Base-by-base conservation (phyloP, 768 basidiomycete genomes). In the Pisolithus marmoratus region DNA sequence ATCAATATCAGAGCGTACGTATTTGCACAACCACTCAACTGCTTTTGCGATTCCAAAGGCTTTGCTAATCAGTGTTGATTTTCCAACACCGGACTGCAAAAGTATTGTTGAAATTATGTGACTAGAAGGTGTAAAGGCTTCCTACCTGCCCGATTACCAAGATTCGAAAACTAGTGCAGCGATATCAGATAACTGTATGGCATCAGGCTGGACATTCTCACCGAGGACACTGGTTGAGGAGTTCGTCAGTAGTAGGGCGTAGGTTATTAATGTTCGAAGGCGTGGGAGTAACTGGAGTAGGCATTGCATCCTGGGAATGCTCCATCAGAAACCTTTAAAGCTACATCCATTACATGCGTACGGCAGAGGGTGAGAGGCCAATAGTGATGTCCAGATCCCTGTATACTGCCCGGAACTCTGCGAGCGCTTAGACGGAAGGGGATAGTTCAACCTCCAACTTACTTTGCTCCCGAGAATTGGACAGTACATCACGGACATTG, bases 131-230 rank as follows among this genome's bases (percentile, higher is more conserved):
- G 38, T 7, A 8, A 27, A 17, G 19, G n/a, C 15, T 4, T 11
- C 24, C 2, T 54, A 54, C 53, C 42, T 54, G 44, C 26, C 53
- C 53, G 31, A 50, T 46, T 4, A 50, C 48, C 6, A 54, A 12
- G 22, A 54, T 37, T 20, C 53, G 53, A 26, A 54, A 54, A 17
- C 53, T 54, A 31, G 17, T 3, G 24, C 8, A 40, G 8, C 5
- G 37, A 38, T 17, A 15, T 8, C 3, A 44, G 20, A 43, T 15
- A 26, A 1, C 26, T 23, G 42, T 24, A 14, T 2, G 4, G 4
- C 14, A 6, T 8, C 2, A 23, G 22, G 14, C 23, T 2, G 4
- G 24, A n/a, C 36, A 17, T n/a, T 37, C 52, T 49, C 27, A 49
- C 52, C 40, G 40, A 51, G 50, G 52, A 36, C 52, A 53, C 12